phyloP scores from a whole-genome alignment of 1,139 yeast species.

The Neolecta irregularis region DNA sequence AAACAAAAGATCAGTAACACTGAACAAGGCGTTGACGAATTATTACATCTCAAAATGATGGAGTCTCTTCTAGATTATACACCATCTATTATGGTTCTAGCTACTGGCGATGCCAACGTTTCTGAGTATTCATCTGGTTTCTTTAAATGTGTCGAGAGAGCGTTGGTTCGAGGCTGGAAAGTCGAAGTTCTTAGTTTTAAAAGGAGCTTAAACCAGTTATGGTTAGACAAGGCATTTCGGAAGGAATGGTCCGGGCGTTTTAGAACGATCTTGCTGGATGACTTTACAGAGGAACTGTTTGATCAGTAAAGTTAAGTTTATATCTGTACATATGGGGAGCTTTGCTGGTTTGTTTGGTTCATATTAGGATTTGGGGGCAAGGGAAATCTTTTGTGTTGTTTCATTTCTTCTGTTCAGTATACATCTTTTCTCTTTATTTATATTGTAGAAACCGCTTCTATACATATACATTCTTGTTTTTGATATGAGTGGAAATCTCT shows the following conservation, averaged over 20 bases:
- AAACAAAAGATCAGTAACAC: slow-evolving; percentile 1
- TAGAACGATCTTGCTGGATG: slow-evolving; percentile 7
- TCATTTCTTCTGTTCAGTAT: no score
- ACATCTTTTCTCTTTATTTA: no score
- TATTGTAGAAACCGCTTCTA: no score
- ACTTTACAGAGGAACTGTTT: slow-evolving; percentile 3
- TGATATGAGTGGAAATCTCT: no score
- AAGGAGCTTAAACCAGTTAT: slow-evolving; percentile 4
- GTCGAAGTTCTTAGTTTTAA: slow-evolving; percentile 9
- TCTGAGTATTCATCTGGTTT: slow-evolving; percentile 11
- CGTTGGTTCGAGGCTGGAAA: slow-evolving; percentile 10
- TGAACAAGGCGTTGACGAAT: slow-evolving; percentile 13
- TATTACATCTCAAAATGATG: slow-evolving; percentile 11
- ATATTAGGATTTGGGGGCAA: no score
- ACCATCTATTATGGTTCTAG: slow-evolving; percentile 9
- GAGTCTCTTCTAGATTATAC: slow-evolving; percentile 8
- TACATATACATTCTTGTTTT: no score
- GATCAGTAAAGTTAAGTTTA: no score
- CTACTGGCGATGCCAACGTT: slow-evolving; percentile 11
- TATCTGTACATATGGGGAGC: no score
- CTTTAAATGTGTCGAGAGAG: slow-evolving; percentile 10
- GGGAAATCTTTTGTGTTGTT: no score
- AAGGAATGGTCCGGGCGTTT: slow-evolving; percentile 5
- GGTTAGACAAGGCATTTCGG: slow-evolving; percentile 7
- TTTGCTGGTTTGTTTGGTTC: no score